Evolutionary conservation across 345 rosid species (phyloP), one percentile per base, ranked within the genome.

Genomic region (Salix exigua): DNA sequence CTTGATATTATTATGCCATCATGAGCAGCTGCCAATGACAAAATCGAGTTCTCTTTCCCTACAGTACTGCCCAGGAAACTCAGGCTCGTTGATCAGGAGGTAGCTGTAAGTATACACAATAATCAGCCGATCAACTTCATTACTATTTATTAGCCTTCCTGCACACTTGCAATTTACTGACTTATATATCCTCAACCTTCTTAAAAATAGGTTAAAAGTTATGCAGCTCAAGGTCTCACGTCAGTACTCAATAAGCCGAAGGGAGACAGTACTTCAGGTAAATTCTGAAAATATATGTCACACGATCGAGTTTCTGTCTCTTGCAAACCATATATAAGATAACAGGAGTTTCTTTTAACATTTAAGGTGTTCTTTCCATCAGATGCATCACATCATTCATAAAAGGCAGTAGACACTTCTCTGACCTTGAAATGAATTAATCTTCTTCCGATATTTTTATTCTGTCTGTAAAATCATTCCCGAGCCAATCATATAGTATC

Each of bases 41-140:
- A 50, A 76, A 17, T 60, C 28, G 23, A 78, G 51, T 6, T 68
- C 38, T 42, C 67, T 33, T 63, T 31, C 35, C 66, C 79, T 6
- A 14, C 71, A 11, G 78, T 81, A 10, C 79, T 81, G 74, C 89
- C 87, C 37, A 87, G 89, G 74, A 87, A 87, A 85, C 85, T 87
- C 60, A 75, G 79, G 48, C 35, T 81, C 60, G 35, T 81, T 53
- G 79, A 77, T 26, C 40, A 61, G 70, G 79, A 84, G 64, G 83
- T 58, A 4, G 25, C 62, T 61, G 80, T 78, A 70, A 77, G 78
- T 55, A 50, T n/a, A 30, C 64, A 21, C 40, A 5, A 19, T 35
- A 28, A 64, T 19, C 58, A 16, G 18, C 68, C 31, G 35, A 26
- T 64, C 14, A 9, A 0, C 37, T 18, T 64, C 35, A 30, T 64